Evolutionary conservation across 805 yeast genomes (phyloP).

Genomic region (Wickerhamiella bombiphila): DNA sequence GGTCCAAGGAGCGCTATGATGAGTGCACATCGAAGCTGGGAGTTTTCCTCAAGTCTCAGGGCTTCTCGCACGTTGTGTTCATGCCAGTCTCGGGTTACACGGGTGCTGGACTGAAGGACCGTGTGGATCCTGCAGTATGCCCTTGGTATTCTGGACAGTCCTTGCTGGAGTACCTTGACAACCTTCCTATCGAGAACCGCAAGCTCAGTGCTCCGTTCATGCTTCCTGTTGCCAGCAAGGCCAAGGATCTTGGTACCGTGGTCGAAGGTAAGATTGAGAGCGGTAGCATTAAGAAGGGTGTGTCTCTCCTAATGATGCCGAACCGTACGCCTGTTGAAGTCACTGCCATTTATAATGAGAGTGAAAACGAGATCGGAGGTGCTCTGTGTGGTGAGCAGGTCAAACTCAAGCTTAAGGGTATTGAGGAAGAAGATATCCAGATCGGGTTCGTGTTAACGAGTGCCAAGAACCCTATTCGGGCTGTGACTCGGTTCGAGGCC

Average conservation of each 20-base stretch:
- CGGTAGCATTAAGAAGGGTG: slow-evolving; percentile 77
- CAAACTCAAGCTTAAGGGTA: slow-evolving; percentile 79
- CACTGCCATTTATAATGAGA: slow-evolving; percentile 77
- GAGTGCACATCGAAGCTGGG: slow-evolving; percentile 83
- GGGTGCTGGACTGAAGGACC: slow-evolving; percentile 90
- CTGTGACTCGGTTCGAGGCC: slow-evolving; percentile 84
- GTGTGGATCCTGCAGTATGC: slow-evolving; percentile 52
- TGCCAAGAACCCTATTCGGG: slow-evolving; percentile 72
- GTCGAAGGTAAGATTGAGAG: slow-evolving; percentile 98
- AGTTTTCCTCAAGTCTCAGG: slow-evolving; percentile 59
- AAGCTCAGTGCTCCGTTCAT: slow-evolving; percentile 89
- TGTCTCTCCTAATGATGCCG: slow-evolving; percentile 77
- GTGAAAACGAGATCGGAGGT: slow-evolving; percentile 81
- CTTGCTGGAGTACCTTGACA: slow-evolving; percentile 75
- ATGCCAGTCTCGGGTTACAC: slow-evolving; percentile 99
- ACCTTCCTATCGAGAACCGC: slow-evolving; percentile 68
- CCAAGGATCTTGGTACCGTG: slow-evolving; percentile 93
- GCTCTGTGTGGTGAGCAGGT: slow-evolving; percentile 97
- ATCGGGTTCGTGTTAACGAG: slow-evolving; percentile 88
- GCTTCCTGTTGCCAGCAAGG: slow-evolving; percentile 89
- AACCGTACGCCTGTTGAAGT: slow-evolving; percentile 75
- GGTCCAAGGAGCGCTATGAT: slow-evolving; percentile 93
- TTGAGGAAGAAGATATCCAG: slow-evolving; percentile 91
- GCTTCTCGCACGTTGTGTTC: slow-evolving; percentile 75
- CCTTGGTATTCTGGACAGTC: slow-evolving; percentile 96